Evolutionary conservation across 2,329 filamentous ascomycete species (phyloP).

Genomic region (Daldinia sp.): DNA sequence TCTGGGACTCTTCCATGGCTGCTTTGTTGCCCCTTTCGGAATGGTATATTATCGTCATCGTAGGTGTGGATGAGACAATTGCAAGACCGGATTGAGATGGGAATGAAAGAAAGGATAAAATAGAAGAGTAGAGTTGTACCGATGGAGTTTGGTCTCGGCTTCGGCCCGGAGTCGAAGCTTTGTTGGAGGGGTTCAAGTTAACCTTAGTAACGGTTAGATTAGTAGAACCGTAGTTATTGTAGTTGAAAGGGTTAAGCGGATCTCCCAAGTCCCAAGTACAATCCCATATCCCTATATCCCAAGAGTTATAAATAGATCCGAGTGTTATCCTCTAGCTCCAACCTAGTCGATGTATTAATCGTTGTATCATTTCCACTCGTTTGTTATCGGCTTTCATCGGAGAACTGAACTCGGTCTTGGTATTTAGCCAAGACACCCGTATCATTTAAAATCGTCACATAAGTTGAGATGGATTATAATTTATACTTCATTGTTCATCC

Average conservation of each 20-base stretch:
- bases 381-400: conserved; percentile 24
- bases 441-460: not conserved
- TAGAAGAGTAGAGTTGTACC: not conserved
- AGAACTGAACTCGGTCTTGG: not conserved
- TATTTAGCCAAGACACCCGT: too few species aligned
- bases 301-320: not conserved
- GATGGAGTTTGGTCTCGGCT: not conserved
- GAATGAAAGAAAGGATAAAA: not conserved
- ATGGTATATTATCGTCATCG: conserved; percentile 22
- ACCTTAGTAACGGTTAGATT: not conserved
- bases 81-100: not conserved
- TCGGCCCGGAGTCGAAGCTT: conserved; percentile 6
- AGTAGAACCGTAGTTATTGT: too few species aligned
- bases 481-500: too few species aligned
- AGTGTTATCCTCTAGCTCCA: too few species aligned
- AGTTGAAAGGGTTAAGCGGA: not conserved
- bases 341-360: not conserved
- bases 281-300: not conserved
- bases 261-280: too few species aligned
- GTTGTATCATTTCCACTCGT: conserved; percentile 8
- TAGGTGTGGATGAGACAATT: not conserved
- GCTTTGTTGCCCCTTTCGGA: not conserved
- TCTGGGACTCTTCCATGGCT: not conserved
- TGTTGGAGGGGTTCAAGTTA: not conserved
- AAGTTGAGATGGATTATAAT: too few species aligned